Base-by-base conservation (phyloP, 352 stramenopile genomes). In the Pythium oligandrum region DNA sequence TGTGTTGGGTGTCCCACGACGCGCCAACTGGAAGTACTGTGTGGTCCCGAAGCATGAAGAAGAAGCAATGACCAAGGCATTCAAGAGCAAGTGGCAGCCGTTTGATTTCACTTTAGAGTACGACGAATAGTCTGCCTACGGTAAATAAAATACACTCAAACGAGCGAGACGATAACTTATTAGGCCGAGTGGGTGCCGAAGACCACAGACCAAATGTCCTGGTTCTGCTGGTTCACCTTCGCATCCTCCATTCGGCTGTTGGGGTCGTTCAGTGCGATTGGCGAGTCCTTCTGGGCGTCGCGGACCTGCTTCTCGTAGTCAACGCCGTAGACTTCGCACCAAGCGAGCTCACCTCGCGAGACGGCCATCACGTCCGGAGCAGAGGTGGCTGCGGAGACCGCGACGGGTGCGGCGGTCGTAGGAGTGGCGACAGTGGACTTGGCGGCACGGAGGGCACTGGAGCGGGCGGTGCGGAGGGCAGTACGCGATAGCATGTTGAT, bases 1-100 rank as follows among this genome's bases (percentile, higher is more conserved):
- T 38, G 59, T 89, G 49, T 48, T 93, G 40, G 78, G 77, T 10
- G 68, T 84, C 58, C 83, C 83, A 3, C 74, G 77, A 2, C 74
- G 79, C 3, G 68, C 77, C 33, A 89, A 93, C 57, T 93, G 83
- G 83, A 90, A 91, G 68, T 87, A 79, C 53, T 93, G 83, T 43
- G 83, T 93, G 3, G 70, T 93, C 30, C 63, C 80, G 26, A 91
- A 91, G 50, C 42, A 61, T 1, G 76, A 93, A 17, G 83, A 93
- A 51, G 71, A 83, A 44, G 70, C 70, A 32, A 73, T 91, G 55
- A 84, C 80, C 30, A 63, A 82, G 49, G 61, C 39, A 8, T 91
- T 93, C 53, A 86, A 86, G 53, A 62, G 32, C 11, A 66, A 71
- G 40, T 93, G 79, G 75, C 71, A 80, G 48, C 56, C 62, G n/a